Evolutionary conservation across 2,329 filamentous ascomycete genomes (phyloP), one percentile per base, ranked within the genome.

Genomic region (Hypomyces rosellus): DNA sequence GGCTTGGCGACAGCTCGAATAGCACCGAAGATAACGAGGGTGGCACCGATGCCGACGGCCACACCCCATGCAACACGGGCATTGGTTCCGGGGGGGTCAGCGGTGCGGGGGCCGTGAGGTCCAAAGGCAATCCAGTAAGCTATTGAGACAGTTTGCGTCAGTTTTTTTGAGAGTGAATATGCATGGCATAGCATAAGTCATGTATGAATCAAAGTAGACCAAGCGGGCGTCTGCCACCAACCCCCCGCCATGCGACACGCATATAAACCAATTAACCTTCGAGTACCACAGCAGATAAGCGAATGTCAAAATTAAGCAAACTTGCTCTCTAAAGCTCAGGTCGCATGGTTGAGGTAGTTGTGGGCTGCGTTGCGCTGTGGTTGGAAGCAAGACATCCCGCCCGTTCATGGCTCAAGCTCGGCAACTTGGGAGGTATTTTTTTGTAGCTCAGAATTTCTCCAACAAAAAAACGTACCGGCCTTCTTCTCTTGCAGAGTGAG

Each of bases 61-160:
- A 88, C 85, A 72, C 90, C 88, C 67, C 83, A 75, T 65, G 87
- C 78, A 62, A 97, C 78, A 70, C 85, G 91, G 73, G 82, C 80
- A 72, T 78, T 80, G 80, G 96, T 92, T 64, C 89, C 92, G 59
- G 93, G 87, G 56, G 92, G 89, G 60, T 86, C 71, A 56, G 79
- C 75, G 61, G 92, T 85, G 63, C 93, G 92, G 63, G 93, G 93
- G 52, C 93, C 93, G 74, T 99, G 93, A 66, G 91, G 85, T 59
- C 93, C 93, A 69, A 99, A 99, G 60, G 93, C 91, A 67, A 99
- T 96, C 86, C 88, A 99, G 84, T 97, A 99, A 59, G 93, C 93
- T 99, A 69, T 71, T 65, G 60, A 67, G 62, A 65, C 60, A 16
- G n/a, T 61, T 66, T 66, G 57, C 65, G 63, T 73, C 65, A 69